Conservation (phyloP, 305 asterid species). For the Solanum hybrid region DNA sequence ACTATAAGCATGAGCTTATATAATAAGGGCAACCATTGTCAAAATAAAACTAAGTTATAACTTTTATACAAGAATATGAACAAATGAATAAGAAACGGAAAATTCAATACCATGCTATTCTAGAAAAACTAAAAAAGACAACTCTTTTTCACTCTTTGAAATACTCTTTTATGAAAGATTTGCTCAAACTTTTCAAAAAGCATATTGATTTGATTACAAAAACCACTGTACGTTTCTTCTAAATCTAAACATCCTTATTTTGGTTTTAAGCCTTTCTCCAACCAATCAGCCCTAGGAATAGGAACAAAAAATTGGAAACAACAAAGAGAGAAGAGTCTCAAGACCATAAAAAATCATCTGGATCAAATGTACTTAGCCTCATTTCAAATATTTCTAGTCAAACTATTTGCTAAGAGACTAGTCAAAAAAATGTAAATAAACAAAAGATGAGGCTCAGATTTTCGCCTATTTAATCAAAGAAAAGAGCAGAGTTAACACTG, state of each 20-base stretch:
- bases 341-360: background rate
- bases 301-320: background rate
- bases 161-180: background rate
- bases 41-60: background rate
- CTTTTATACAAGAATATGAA: background rate
- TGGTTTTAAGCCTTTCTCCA: background rate
- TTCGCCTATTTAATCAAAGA: background rate
- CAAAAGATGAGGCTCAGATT: background rate
- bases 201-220: background rate
- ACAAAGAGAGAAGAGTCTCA: background rate
- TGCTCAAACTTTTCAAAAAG: background rate
- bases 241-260: background rate
- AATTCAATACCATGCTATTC: background rate
- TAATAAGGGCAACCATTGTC: background rate
- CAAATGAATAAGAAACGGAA: background rate
- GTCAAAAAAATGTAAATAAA: background rate
- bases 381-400: background rate
- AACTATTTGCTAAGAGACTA: background rate
- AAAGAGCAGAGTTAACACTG: background rate
- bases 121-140: background rate
- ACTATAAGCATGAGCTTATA: background rate
- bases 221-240: background rate
- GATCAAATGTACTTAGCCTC: background rate
- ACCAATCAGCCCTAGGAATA: background rate
- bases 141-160: background rate